Evolutionary conservation across 2,329 filamentous ascomycete species (phyloP), one percentile per base, ranked within the genome.

Genomic region (Sarocladium brachiariae): DNA sequence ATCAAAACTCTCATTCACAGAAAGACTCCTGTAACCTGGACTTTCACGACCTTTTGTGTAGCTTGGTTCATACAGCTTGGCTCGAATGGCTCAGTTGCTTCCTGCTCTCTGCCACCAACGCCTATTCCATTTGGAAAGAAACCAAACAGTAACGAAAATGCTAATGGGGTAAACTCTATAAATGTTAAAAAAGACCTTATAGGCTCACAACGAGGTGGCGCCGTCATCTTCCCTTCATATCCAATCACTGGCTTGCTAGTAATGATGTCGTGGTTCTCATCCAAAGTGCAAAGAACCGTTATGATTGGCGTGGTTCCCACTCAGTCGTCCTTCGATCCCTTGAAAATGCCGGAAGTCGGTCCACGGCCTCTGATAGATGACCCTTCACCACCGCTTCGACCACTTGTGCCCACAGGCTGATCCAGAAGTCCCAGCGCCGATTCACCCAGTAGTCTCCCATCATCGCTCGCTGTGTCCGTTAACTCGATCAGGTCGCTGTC

Each of bases 401-500:
- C 66, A 2, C 67, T 71, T 8, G 67, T 64, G 47, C 53, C 55
- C 10, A 62, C 56, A 39, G 65, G 45, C 27, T 34, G 57, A 52
- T 64, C 66, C 48, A 64, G 55, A 46, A 69, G 53, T 41, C 61
- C 61, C 21, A 59, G 52, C 5, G 64, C 50, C 2, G 51, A 51
- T 19, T 57, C 58, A n/a, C 51, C 50, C 5, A 57, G 51, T 27
- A 61, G 51, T 30, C 63, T 65, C 38, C 74, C 76, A 54, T 82
- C 78, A 49, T 82, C 78, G 59, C 76, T 78, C 19, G 72, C 71
- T 19, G 77, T 73, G 59, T 88, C 83, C 18, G 81, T 76, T 53
- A 90, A 71, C 63, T 90, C 86, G 60, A 90, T 90, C 35, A 89
- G 65, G 65, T 89, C 86, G 3, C 77, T 73, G 14, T 73, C 72